Percentiles rank a stretch among this genome's conserved stretches.
These are phyloP conservation scores for Thielaviopsis musarum DNA, from an alignment of 2,329 filamentous ascomycete species.

Conservation along the genomic window DNA sequence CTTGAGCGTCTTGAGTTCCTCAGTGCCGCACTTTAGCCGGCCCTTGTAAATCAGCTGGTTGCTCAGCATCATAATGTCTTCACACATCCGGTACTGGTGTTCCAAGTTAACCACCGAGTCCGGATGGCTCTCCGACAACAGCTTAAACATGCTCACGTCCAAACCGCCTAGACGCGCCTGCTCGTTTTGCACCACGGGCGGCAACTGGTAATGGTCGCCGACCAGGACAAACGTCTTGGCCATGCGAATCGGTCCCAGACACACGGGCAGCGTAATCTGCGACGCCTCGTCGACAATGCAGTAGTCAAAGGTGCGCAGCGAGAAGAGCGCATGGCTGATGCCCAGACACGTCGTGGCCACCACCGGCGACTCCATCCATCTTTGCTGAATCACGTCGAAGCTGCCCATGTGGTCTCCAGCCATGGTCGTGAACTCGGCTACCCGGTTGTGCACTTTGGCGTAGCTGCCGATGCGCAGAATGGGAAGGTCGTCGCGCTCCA, in stretches of 20 bases:
- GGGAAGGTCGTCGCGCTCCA: constrained; percentile 59
- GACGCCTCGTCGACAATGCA: constrained; percentile 98
- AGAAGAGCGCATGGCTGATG: constrained; percentile 78
- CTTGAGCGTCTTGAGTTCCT: constrained; percentile 51
- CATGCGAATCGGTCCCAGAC: constrained; percentile 83
- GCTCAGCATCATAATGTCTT: constrained; percentile 87
- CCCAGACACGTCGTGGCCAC: constrained; percentile 92
- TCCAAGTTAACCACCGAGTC: constrained; percentile 78
- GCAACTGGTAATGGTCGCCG: constrained; percentile 90
- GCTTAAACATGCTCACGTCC: constrained; percentile 85
- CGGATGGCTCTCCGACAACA: constrained; percentile 78
- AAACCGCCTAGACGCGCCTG: constrained; percentile 72
- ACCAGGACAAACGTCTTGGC: constrained; percentile 87
- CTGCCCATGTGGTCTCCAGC: constrained; percentile 56
- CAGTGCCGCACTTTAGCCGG: constrained; percentile 72
- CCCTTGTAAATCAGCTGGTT: constrained; percentile 91
- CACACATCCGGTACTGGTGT: constrained; percentile 96
- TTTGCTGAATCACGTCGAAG: constrained; percentile 67
- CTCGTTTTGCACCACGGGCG: constrained; percentile 84
- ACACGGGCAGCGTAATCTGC: constrained; percentile 91
- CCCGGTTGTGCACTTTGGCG: constrained; percentile 75
- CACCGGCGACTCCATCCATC: constrained; percentile 73
- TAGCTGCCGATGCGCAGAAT: constrained; percentile 73
- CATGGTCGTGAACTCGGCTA: constrained; percentile 69
- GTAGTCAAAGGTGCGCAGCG: constrained; percentile 82